Evolutionary conservation across 352 stramenopile species (phyloP).

Genomic region (Phytophthora pseudosyringae): DNA sequence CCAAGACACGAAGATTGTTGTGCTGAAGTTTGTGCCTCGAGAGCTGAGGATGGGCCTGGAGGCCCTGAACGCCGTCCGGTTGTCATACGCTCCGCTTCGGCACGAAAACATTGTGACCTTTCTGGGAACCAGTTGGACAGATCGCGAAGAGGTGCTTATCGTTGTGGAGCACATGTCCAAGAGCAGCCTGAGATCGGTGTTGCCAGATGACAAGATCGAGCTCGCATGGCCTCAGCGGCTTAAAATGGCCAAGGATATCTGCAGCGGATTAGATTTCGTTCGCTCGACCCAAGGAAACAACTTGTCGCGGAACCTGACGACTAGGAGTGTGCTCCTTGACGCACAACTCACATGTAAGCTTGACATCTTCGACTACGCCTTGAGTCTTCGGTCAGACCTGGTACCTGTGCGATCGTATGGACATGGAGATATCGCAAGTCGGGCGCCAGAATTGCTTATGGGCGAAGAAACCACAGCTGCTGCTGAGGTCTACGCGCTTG

Average conservation of each 20-base stretch:
- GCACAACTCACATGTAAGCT: constrained; percentile 73
- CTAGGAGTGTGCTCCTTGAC: constrained; percentile 65
- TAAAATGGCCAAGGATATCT: constrained; percentile 62
- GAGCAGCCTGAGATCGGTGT: constrained; percentile 61
- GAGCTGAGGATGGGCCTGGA: constrained; percentile 44
- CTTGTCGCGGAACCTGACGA: constrained; percentile 59
- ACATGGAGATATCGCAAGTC: constrained; percentile 58
- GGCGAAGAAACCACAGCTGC: constrained; percentile 50
- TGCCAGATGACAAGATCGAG: constrained; percentile 54
- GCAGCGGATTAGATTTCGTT: constrained; percentile 54
- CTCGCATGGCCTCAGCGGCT: constrained; percentile 60
- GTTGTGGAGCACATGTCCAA: constrained; percentile 83
- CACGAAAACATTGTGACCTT: constrained; percentile 78
- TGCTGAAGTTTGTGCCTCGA: constrained; percentile 53
- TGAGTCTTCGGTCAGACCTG: constrained; percentile 49
- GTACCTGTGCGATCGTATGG: constrained; percentile 56
- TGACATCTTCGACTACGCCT: constrained; percentile 76
- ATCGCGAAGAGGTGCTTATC: constrained; percentile 67
- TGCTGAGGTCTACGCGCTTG: constrained; percentile 74
- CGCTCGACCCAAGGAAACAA: constrained; percentile 43
- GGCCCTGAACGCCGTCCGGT: constrained; percentile 53
- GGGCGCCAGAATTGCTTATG: constrained; percentile 65
- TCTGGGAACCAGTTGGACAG: constrained; percentile 61
- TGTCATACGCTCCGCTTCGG: constrained; percentile 63
- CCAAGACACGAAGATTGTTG: constrained; percentile 55